Percentiles rank a stretch among this genome's conserved stretches.
Conservation (phyloP, 768 basidiomycete genomes). For the Sarcodon sp. region DNA sequence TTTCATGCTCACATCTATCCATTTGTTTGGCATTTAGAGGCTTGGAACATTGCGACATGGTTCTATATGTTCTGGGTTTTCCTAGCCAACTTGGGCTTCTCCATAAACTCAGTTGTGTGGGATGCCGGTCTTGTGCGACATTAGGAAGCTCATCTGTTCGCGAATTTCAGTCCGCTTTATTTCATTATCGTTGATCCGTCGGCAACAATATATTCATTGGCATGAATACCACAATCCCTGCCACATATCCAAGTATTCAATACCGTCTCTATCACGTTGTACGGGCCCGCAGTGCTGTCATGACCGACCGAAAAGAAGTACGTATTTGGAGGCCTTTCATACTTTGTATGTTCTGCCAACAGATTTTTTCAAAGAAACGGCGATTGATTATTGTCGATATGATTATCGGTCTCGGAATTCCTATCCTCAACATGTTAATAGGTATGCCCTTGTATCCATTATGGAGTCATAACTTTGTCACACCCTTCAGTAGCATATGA, state of each 20-base stretch:
- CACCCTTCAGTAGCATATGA: conserved; percentile 17
- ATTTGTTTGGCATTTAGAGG: conserved; percentile 37
- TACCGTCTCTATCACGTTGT: background rate
- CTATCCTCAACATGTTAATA: conserved; percentile 1
- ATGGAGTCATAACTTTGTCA: too few relatives aligned
- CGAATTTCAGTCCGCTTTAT: background rate
- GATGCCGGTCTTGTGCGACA: conserved; percentile 50
- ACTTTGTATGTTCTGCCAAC: background rate
- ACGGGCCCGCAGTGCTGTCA: background rate
- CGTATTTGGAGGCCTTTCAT: background rate
- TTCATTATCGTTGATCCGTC: conserved; percentile 2
- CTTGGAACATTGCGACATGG: conserved; percentile 65
- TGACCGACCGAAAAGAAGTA: background rate
- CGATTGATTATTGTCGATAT: background rate
- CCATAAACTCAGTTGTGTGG: conserved; percentile 34
- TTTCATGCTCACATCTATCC: conserved; percentile 29
- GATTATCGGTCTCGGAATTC: conserved; percentile 2
- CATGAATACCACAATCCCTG: conserved; percentile 11
- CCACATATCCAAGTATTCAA: conserved; percentile 1
- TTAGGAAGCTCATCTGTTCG: conserved; percentile 17
- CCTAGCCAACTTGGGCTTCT: conserved; percentile 39
- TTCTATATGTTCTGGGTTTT: conserved; percentile 61
- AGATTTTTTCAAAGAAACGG: conserved; percentile 24
- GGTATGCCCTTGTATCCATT: conserved; percentile 5
- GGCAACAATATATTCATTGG: conserved; percentile 17